A percentile compares a stretch with the other conserved stretches of the same genome.
phyloP scores from a whole-genome alignment of 768 basidiomycete species.

The Leccinum pellstonianum region DNA sequence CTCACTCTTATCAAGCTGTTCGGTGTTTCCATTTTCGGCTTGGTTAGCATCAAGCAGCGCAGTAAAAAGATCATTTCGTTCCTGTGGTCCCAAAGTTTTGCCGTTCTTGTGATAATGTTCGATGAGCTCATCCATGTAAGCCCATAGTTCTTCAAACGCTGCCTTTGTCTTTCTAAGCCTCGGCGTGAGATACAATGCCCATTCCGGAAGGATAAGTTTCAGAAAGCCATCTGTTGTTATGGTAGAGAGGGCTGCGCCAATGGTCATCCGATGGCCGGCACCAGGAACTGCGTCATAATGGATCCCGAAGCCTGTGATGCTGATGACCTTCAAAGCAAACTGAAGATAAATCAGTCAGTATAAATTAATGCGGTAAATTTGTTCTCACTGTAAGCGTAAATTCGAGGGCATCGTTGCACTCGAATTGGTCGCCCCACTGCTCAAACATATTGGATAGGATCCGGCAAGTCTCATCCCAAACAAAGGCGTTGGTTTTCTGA shows the following conservation, averaged over 20 bases:
- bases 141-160: not conserved
- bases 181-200: not conserved
- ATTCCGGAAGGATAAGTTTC: not conserved
- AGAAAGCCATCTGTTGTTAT: not conserved
- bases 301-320: not conserved
- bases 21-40: not conserved
- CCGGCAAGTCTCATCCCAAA: not conserved
- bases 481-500: not conserved
- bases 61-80: not conserved
- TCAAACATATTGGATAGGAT: not conserved
- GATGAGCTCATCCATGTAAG: not conserved
- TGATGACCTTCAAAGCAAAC: not conserved
- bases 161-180: not conserved
- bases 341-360: not conserved
- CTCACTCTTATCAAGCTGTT: not conserved
- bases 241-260: not conserved
- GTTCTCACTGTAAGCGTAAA: not conserved
- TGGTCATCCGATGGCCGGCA: not conserved
- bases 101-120: not conserved
- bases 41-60: not conserved
- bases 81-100: not conserved
- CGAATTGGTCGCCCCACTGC: not conserved
- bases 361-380: not conserved
- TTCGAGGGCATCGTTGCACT: not conserved
- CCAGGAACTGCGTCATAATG: not conserved